These are phyloP conservation scores for Penicillium frequentans DNA, from an alignment of 2,329 filamentous ascomycete species.

Conservation along the genomic window DNA sequence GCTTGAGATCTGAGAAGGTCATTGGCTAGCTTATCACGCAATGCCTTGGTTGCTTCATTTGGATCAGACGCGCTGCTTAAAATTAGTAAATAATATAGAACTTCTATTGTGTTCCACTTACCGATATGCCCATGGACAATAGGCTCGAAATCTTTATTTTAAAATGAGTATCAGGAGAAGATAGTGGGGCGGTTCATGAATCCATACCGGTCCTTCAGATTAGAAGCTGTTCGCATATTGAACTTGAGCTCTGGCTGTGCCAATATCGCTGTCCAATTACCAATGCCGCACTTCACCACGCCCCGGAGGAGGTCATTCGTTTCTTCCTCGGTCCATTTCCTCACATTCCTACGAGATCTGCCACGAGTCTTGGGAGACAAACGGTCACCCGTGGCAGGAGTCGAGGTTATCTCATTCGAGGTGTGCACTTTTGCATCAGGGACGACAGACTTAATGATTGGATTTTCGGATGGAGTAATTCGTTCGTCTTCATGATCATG, in stretches of 20 bases:
- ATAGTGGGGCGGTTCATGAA: neutral
- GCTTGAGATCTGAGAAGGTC: slow-evolving; percentile 33
- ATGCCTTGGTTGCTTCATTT: slow-evolving; percentile 36
- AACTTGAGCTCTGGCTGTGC: slow-evolving; percentile 58
- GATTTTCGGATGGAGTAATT: slow-evolving; percentile 3
- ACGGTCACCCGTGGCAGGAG: slow-evolving; percentile 15
- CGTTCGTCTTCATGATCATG: slow-evolving; percentile 15
- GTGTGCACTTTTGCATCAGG: slow-evolving; percentile 7
- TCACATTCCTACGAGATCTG: slow-evolving; percentile 50
- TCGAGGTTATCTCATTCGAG: slow-evolving; percentile 1
- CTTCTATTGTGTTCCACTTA: slow-evolving; percentile 14
- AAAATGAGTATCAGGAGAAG: slow-evolving; percentile 14
- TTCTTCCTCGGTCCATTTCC: slow-evolving; percentile 62
- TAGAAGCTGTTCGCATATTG: slow-evolving; percentile 59
- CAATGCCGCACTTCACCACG: slow-evolving; percentile 61
- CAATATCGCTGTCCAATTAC: slow-evolving; percentile 65
- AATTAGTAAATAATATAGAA: slow-evolving; percentile 5
- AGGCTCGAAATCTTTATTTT: slow-evolving; percentile 51
- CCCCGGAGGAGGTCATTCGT: slow-evolving; percentile 59
- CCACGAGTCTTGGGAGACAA: slow-evolving; percentile 34
- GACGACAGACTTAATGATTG: neutral
- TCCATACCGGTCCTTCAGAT: slow-evolving; percentile 60
- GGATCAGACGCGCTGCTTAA: slow-evolving; percentile 31
- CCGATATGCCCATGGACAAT: slow-evolving; percentile 51
- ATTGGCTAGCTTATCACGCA: slow-evolving; percentile 38